phyloP scores from a whole-genome alignment of 2,329 filamentous ascomycete species.

The Penicillium sp. region DNA sequence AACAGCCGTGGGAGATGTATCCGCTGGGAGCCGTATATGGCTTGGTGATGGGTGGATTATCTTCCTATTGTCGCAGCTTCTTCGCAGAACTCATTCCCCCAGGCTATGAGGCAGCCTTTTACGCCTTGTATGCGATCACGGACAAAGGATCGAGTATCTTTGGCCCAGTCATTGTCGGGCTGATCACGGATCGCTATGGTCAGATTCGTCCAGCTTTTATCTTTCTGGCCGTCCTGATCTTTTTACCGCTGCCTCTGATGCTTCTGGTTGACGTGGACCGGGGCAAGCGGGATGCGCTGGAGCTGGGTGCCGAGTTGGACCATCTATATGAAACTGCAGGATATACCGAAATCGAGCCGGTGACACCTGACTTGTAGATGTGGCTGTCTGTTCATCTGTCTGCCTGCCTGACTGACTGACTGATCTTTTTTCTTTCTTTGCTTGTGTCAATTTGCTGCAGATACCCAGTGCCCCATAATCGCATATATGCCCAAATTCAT shows the following conservation, averaged over 20 bases:
- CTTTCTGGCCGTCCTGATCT: conserved; percentile 81
- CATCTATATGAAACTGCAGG: conserved; percentile 20
- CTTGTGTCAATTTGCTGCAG: too few relatives aligned
- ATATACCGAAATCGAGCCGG: conserved; percentile 19
- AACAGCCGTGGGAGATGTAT: conserved; percentile 96
- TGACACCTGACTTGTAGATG: neutral
- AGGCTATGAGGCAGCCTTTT: conserved; percentile 92
- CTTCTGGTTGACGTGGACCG: conserved; percentile 78
- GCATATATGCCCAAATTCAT: too few relatives aligned
- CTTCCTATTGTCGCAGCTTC: conserved; percentile 83
- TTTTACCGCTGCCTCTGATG: conserved; percentile 76
- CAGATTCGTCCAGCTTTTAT: conserved; percentile 83
- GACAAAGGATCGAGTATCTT: conserved; percentile 95
- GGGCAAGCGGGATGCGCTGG: conserved; percentile 62
- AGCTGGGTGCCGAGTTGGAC: conserved; percentile 52
- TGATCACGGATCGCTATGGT: conserved; percentile 78
- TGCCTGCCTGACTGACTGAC: neutral
- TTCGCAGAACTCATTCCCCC: conserved; percentile 92
- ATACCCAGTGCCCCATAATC: too few relatives aligned
- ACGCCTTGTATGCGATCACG: conserved; percentile 92
- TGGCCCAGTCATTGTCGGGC: conserved; percentile 86
- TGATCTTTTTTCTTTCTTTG: too few relatives aligned
- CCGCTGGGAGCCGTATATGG: conserved; percentile 85
- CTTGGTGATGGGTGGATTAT: conserved; percentile 86
- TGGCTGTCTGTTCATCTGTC: neutral